Evolutionary conservation across 331 rosid genomes (phyloP).

Genomic region (Malus hybrid): DNA sequence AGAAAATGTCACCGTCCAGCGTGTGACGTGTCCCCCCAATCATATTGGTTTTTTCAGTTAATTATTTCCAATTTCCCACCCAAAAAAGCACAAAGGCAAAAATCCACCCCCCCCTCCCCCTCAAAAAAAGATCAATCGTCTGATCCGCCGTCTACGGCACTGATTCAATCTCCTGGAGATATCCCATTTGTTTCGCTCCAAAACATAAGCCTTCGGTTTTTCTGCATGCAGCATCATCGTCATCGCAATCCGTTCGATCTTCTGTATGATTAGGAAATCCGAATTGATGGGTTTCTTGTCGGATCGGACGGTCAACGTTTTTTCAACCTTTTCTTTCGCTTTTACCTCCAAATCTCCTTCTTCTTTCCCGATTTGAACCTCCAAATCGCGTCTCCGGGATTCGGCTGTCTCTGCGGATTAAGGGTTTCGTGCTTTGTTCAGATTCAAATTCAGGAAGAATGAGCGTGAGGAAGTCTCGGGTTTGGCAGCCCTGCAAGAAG

Average conservation of each 20-base stretch:
- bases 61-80: not conserved
- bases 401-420: not conserved
- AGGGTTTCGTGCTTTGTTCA: not conserved
- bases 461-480: slow-evolving; percentile 67
- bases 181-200: not conserved
- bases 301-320: not conserved
- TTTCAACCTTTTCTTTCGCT: not conserved
- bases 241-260: not conserved
- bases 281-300: not conserved
- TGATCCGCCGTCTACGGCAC: not conserved
- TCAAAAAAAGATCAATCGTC: not conserved
- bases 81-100: not conserved
- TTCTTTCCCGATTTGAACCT: not conserved
- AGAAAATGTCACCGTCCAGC: not conserved
- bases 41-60: not conserved
- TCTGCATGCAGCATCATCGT: not conserved
- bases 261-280: not conserved
- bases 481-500: slow-evolving; percentile 98
- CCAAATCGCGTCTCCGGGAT: not conserved
- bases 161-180: not conserved
- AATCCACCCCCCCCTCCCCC: not conserved
- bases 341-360: not conserved
- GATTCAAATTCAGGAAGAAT: slow-evolving; percentile 16
- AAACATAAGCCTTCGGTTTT: not conserved
- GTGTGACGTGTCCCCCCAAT: no score